These are phyloP conservation scores for Leccinum subtestaceum DNA, from an alignment of 768 basidiomycete species.

Conservation along the genomic window DNA sequence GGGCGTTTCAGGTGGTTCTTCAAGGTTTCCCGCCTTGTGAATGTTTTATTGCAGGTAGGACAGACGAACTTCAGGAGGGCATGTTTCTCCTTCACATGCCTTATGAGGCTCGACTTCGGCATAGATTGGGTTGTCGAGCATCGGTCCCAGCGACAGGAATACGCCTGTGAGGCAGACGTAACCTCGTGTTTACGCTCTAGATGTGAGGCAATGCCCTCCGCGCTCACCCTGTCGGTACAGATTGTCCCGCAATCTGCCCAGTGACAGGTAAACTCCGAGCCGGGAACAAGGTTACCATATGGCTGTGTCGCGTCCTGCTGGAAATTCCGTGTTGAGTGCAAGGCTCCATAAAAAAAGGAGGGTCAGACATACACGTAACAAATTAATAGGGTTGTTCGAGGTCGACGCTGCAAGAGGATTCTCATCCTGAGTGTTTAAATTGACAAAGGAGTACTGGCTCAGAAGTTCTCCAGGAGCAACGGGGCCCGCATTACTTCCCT, in stretches of 20 bases:
- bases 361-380: neutral
- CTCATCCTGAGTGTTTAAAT: neutral
- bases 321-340: neutral
- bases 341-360: neutral
- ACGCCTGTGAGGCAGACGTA: neutral
- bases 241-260: neutral
- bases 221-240: conserved; percentile 4
- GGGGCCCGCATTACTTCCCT: neutral
- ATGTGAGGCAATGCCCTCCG: neutral
- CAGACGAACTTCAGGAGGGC: neutral
- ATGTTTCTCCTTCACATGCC: conserved; percentile 5
- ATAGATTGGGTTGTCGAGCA: neutral
- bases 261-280: neutral
- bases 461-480: neutral
- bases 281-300: neutral
- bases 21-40: conserved; percentile 4
- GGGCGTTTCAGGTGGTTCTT: neutral
- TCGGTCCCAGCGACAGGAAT: neutral
- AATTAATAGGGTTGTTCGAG: neutral
- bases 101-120: conserved; percentile 5
- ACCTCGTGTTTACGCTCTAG: neutral
- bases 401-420: neutral
- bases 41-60: neutral
- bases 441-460: neutral
- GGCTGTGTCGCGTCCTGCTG: conserved; percentile 3